phyloP scores from a whole-genome alignment of 768 basidiomycete species.

The Pulveroboletus sp. region DNA sequence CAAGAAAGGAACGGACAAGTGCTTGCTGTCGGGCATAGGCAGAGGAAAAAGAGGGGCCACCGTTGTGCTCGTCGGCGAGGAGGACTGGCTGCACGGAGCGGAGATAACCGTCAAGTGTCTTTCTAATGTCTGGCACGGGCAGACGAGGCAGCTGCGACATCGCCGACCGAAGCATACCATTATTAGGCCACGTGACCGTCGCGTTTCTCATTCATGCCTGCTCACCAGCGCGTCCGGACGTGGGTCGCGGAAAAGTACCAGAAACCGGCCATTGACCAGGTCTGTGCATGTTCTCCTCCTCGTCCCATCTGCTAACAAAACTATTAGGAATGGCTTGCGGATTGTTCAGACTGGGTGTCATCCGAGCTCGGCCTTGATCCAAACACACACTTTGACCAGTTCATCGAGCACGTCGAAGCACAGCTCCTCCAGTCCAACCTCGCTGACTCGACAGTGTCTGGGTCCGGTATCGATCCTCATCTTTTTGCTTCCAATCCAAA shows the following conservation, averaged over 20 bases:
- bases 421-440: slow-evolving; percentile 75
- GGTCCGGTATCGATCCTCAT: slow-evolving; percentile 53
- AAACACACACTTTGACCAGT: slow-evolving; percentile 42
- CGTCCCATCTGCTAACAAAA: neutral
- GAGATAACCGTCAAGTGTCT: slow-evolving; percentile 74
- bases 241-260: slow-evolving; percentile 57
- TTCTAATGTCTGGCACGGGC: slow-evolving; percentile 74
- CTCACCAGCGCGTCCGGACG: slow-evolving; percentile 33
- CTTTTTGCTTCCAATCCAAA: slow-evolving; percentile 14
- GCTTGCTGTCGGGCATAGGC: slow-evolving; percentile 19
- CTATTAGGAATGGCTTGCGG: slow-evolving; percentile 68
- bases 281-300: slow-evolving; percentile 22
- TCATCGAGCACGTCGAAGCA: slow-evolving; percentile 50
- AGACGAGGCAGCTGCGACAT: slow-evolving; percentile 54
- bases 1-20: slow-evolving; percentile 16
- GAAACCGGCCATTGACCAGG: slow-evolving; percentile 60
- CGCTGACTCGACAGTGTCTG: slow-evolving; percentile 61
- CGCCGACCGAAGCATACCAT: slow-evolving; percentile 14
- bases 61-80: slow-evolving; percentile 63
- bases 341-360: slow-evolving; percentile 63
- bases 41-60: slow-evolving; percentile 42
- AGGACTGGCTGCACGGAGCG: slow-evolving; percentile 75
- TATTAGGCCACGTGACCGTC: slow-evolving; percentile 9
- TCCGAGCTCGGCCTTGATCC: slow-evolving; percentile 45
- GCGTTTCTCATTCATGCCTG: slow-evolving; percentile 15